Percentiles rank a stretch among this genome's conserved stretches.
Conservation (phyloP, 495 filamentous ascomycete genomes). For the Annulohypoxylon stygium region DNA sequence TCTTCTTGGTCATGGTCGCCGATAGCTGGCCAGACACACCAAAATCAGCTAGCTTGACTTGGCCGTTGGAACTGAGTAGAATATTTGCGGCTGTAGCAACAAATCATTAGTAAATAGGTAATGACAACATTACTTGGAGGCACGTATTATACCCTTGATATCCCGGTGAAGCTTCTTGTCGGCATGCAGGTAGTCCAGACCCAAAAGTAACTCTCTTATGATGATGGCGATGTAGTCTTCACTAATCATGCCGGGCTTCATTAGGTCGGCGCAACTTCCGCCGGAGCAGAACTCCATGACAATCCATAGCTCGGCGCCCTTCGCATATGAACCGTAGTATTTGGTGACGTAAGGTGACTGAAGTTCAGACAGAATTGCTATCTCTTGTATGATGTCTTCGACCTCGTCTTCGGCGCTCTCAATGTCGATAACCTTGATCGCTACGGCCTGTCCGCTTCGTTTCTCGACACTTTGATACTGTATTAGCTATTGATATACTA, state of each 20-base stretch:
- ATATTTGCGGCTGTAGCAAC: constrained; percentile 83
- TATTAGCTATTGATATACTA: constrained; percentile 48
- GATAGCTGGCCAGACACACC: constrained; percentile 97
- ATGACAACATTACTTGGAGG: not conserved
- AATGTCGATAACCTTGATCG: constrained; percentile 97
- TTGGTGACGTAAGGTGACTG: constrained; percentile 95
- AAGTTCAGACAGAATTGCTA: constrained; percentile 93
- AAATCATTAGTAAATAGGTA: constrained; percentile 25
- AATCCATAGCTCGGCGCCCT: constrained; percentile 97
- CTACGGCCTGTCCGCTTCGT: constrained; percentile 84
- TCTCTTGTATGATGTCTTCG: constrained; percentile 98
- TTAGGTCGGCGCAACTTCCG: constrained; percentile 89
- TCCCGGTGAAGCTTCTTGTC: constrained; percentile 98
- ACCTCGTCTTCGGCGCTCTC: constrained; percentile 99
- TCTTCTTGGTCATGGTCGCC: constrained; percentile 99
- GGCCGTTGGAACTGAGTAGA: constrained; percentile 85
- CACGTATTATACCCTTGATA: constrained; percentile 80
- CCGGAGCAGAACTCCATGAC: constrained; percentile 95
- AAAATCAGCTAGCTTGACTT: constrained; percentile 98
- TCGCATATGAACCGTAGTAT: constrained; percentile 95
- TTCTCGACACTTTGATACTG: constrained; percentile 77
- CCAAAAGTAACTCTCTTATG: constrained; percentile 86
- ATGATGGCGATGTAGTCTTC: constrained; percentile 97
- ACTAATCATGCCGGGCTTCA: constrained; percentile 91
- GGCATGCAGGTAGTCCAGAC: constrained; percentile 90